These are phyloP conservation scores for Gardenia jasminoides DNA, from an alignment of 257 asterid species.

Conservation along the genomic window DNA sequence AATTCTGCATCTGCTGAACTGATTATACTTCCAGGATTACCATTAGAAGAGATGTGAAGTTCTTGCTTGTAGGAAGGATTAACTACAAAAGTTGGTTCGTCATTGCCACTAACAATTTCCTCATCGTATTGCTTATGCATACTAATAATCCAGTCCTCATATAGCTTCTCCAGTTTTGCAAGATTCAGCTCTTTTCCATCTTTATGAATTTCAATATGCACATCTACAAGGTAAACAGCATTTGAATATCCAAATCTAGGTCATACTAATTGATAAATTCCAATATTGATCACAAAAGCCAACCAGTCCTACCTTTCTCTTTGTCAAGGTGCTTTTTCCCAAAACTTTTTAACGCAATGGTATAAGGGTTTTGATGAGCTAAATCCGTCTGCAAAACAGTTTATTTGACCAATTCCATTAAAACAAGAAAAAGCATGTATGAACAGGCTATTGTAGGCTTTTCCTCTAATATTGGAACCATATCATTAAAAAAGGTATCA, in stretches of 20 bases:
- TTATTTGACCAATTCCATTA: constrained; percentile 6
- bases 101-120: constrained; percentile 54
- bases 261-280: neutral
- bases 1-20: neutral
- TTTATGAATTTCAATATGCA: constrained; percentile 35
- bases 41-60: constrained; percentile 48
- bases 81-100: constrained; percentile 42
- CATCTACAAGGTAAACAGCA: constrained; percentile 33
- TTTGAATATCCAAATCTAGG: neutral
- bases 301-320: constrained; percentile 37
- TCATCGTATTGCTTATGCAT: constrained; percentile 63
- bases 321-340: constrained; percentile 45
- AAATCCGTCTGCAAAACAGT: constrained; percentile 54
- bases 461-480: neutral
- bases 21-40: constrained; percentile 29
- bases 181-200: constrained; percentile 48
- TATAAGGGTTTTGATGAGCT: constrained; percentile 60
- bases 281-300: neutral
- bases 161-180: constrained; percentile 52
- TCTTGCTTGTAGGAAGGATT: constrained; percentile 39
- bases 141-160: constrained; percentile 51
- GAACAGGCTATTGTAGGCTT: neutral
- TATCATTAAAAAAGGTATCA: neutral
- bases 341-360: constrained; percentile 57
- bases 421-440: constrained; percentile 2